Evolutionary conservation across 2,329 filamentous ascomycete species (phyloP), one percentile per base, ranked within the genome.

Genomic region (Pseudofabraea citricarpa): DNA sequence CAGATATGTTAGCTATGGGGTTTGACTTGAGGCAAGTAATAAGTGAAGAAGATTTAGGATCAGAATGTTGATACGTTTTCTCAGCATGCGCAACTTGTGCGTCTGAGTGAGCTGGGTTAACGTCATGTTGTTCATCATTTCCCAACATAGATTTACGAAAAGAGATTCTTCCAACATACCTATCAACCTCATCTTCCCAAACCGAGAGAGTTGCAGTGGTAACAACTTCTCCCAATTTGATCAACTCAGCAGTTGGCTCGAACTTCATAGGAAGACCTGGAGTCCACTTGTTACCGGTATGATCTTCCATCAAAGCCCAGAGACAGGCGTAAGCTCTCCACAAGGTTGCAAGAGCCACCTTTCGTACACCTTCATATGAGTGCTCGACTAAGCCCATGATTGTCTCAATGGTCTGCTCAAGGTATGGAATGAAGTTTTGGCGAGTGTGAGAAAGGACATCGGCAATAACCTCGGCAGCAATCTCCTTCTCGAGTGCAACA

Each of bases 101-200:
- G 84, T 97, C 86, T 87, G 88, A 95, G 90, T 96, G 91, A 96
- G 90, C 90, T 96, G 90, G 90, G 91, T 91, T 91, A 90, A 90
- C 88, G 87, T 62, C 82, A 80, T 72, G 68, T 73, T 79, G 74
- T 70, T 95, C 90, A 96, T 96, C 90, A 89, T 83, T 60, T 69
- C 62, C 64, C 61, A 47, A 43, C 43, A 32, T 24, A 31, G 44
- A 46, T 33, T 40, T 53, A 50, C 40, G 44, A 50, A 45, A 31
- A 56, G 50, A 44, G 49, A 46, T 32, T 43, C 50, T 45, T 44
- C 20, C 10, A 53, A 89, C 91, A 63, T 85, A 96, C 90, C 90
- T 82, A 67, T 98, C 93, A 62, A 83, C 80, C 67, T 98, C 93
- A 56, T 95, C 89, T 51, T 83, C 74, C 89, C 91, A 96, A 53